Conservation (phyloP, 345 rosid genomes). For the Sisymbrium altissimum region DNA sequence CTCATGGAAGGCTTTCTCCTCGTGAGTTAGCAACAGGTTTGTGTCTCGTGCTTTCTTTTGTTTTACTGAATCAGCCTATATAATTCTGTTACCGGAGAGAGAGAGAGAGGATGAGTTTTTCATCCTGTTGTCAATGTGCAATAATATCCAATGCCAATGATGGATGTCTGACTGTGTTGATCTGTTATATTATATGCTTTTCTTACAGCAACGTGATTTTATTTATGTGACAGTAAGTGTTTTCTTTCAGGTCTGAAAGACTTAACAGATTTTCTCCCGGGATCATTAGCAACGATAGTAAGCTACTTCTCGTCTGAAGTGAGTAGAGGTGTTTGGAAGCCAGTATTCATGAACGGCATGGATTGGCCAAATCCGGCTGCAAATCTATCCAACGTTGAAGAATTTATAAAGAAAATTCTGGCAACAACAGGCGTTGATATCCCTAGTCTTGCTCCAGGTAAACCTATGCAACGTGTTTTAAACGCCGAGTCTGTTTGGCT, state of each 20-base stretch:
- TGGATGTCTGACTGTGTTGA: constrained; percentile 6
- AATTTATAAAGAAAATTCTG: constrained; percentile 76
- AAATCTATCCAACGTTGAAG: constrained; percentile 82
- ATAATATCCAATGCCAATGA: not conserved
- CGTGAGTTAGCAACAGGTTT: constrained; percentile 97
- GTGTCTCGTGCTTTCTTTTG: constrained; percentile 24
- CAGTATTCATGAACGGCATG: constrained; percentile 89
- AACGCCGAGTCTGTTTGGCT: not conserved
- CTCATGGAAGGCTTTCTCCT: constrained; percentile 93
- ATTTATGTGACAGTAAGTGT: not conserved
- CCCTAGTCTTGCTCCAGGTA: constrained; percentile 93
- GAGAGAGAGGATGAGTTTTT: not conserved
- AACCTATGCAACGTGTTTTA: not conserved
- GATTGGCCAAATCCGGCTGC: constrained; percentile 99
- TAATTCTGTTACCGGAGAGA: not conserved
- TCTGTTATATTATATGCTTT: not conserved
- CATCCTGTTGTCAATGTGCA: not conserved
- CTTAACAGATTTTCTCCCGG: constrained; percentile 94
- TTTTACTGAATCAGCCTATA: not conserved
- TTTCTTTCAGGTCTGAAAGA: constrained; percentile 79
- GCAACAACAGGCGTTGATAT: constrained; percentile 88
- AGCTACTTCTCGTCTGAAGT: constrained; percentile 98
- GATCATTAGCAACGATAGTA: constrained; percentile 78
- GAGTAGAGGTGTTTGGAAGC: constrained; percentile 93
- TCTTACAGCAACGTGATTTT: not conserved